These are phyloP conservation scores for Poronia punctata DNA, from an alignment of 495 filamentous ascomycete species.

Conservation along the genomic window DNA sequence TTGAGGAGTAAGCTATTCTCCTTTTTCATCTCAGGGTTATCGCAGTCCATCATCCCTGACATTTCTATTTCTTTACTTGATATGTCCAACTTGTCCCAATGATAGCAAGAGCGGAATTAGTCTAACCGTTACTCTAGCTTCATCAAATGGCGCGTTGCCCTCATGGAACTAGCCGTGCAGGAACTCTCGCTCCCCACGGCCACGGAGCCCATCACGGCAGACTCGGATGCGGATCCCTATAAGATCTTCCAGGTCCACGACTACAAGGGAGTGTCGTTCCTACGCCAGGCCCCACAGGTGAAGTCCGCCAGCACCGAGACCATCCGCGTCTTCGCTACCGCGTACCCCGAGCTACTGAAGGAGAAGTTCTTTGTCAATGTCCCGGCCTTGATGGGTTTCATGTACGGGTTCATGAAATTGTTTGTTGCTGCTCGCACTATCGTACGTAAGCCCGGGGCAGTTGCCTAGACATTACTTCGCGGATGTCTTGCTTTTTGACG, in stretches of 20 bases:
- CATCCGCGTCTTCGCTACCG: conserved; percentile 65
- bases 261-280: conserved; percentile 75
- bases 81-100: no score
- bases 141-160: conserved; percentile 73
- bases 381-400: conserved; percentile 78
- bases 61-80: no score
- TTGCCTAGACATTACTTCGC: no score
- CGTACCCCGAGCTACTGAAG: conserved; percentile 81
- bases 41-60: no score
- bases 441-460: no score
- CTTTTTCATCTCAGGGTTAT: no score
- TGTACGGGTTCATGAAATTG: conserved; percentile 72
- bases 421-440: conserved; percentile 71
- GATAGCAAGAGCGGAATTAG: not conserved
- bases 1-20: conserved; percentile 58
- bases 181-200: conserved; percentile 60
- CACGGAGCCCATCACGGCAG: conserved; percentile 64
- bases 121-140: conserved; percentile 47
- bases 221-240: conserved; percentile 72
- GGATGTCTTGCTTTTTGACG: no score
- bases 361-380: conserved; percentile 94
- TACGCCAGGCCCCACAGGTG: conserved; percentile 62
- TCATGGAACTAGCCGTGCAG: conserved; percentile 75
- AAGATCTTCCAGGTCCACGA: conserved; percentile 87
- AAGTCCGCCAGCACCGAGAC: conserved; percentile 68